Evolutionary conservation across 768 basidiomycete genomes (phyloP), one percentile per base, ranked within the genome.

Genomic region (Lactifluus piperatus): DNA sequence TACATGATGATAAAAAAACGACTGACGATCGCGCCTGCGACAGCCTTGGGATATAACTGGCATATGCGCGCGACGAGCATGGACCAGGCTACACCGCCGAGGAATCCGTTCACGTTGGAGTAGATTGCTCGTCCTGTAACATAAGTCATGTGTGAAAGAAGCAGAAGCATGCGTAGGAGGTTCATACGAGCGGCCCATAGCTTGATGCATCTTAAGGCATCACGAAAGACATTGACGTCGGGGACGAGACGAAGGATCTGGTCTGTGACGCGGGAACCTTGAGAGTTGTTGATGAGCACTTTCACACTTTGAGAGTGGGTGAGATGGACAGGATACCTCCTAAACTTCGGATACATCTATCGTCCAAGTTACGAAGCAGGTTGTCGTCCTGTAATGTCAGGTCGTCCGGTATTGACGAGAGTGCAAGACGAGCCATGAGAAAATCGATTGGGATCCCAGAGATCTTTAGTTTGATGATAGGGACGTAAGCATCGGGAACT

Each of bases 41-140:
- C 84, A 8, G 93, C 94, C 62, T 86, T 97, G 30, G 97, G 97
- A 71, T 98, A 99, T 55, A 99, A 74, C 69, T 99, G 97, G 75
- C 97, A 99, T 79, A 98, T 94, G 72, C 97, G 86, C 51, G 97
- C 97, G n/a, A 97, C 94, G 41, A 98, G 82, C 78, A 98, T 89
- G 4, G 95, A 91, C 97, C 97, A 99, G 29, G 94, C 95, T 2
- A 98, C 95, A 68, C 97, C 97, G 57, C 97, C 97, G 32, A 95
- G 81, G 72, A 98, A 99, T 20, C 95, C 97, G 66, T 93, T 93
- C 11, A 97, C 92, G 71, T 99, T 99, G 0, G 94, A 95, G 72
- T 97, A 97, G 61, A 99, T 95, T 26, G 94, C 97, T 74, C 94
- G 81, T 66, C 85, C 94, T 97, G 68, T 44, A 27, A 30, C 45